Evolutionary conservation across 2,329 filamentous ascomycete genomes (phyloP).

Genomic region (Pestalotiopsis sp.): DNA sequence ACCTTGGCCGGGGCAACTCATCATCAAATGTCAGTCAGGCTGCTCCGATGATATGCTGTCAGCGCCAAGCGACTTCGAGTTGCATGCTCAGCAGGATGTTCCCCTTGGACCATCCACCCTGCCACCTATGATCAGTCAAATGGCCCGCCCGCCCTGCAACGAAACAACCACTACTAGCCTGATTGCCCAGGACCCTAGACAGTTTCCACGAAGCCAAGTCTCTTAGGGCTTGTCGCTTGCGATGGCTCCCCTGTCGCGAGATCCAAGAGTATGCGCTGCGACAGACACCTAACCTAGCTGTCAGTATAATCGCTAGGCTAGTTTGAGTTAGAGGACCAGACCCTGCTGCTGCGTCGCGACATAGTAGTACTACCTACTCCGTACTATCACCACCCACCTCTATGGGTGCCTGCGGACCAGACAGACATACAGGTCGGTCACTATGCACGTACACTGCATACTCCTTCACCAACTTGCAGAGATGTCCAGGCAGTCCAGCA

Average conservation of each 20-base stretch:
- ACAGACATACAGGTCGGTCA: neutral
- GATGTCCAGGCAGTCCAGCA: neutral
- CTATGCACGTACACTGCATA: neutral
- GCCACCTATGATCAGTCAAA: neutral
- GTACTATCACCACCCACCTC: neutral
- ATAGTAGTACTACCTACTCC: neutral
- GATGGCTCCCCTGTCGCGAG: neutral
- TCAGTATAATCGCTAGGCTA: constrained; percentile 6
- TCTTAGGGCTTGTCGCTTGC: neutral
- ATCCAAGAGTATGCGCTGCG: neutral
- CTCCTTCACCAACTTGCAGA: neutral
- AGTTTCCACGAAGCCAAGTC: neutral
- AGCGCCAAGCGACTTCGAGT: neutral
- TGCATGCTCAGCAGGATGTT: neutral
- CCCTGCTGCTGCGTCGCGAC: neutral
- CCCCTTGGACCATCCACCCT: neutral
- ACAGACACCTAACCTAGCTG: neutral
- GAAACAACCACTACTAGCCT: neutral
- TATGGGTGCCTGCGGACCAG: neutral
- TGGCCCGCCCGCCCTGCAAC: neutral
- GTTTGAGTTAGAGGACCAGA: neutral
- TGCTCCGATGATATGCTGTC: neutral
- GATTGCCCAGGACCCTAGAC: neutral
- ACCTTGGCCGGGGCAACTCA: neutral
- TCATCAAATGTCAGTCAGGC: neutral